Conservation (phyloP, 1,284 basidiomycete species). For the Tetrapyrgos nigripes region DNA sequence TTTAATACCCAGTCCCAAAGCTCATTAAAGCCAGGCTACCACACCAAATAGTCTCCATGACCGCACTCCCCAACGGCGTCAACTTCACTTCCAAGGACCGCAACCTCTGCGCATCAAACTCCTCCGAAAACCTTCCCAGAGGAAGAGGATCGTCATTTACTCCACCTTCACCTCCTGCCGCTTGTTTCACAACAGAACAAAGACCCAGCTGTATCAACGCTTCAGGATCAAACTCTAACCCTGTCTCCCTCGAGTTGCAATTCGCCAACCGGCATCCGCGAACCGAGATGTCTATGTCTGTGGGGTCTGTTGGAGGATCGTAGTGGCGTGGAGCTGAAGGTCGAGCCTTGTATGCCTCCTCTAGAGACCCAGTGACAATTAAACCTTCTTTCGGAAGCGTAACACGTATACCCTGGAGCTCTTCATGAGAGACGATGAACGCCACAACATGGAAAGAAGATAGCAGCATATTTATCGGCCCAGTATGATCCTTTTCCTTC, state of each 20-base stretch:
- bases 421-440: constrained; percentile 8
- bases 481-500: not conserved
- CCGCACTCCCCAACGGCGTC: constrained; percentile 15
- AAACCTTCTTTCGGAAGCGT: constrained; percentile 16
- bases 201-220: constrained; percentile 15
- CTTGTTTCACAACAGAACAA: constrained; percentile 2
- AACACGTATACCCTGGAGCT: constrained; percentile 14
- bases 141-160: not conserved
- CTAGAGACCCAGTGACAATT: constrained; percentile 13
- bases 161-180: not conserved
- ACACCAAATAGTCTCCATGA: constrained; percentile 18
- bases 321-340: not conserved
- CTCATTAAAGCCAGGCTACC: constrained; percentile 17
- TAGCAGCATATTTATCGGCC: constrained; percentile 10
- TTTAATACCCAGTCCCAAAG: constrained; percentile 7
- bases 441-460: constrained; percentile 13
- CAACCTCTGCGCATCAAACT: constrained; percentile 10
- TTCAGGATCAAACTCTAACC: constrained; percentile 16
- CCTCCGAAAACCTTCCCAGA: constrained; percentile 4
- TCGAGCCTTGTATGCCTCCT: constrained; percentile 7
- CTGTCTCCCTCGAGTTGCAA: constrained; percentile 14
- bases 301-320: not conserved
- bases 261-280: constrained; percentile 11
- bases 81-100: constrained; percentile 14
- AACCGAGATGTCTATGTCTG: not conserved